Base-by-base conservation (phyloP, 2,329 filamentous ascomycete genomes). In the Thelonectria olida region DNA sequence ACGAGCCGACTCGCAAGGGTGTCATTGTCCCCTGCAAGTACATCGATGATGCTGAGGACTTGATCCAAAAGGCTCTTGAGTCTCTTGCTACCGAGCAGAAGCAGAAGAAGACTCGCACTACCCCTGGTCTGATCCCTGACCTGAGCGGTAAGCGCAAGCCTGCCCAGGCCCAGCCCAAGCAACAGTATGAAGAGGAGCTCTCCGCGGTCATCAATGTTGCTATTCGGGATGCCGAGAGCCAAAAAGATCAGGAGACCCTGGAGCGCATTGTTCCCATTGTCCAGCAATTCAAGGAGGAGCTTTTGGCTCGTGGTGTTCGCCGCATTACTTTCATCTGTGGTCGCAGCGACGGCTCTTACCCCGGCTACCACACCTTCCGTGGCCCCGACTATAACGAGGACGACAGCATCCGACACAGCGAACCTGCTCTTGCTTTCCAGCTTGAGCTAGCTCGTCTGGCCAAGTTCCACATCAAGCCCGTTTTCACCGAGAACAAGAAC, bases 401-500 rank as follows among this genome's bases (percentile, higher is more conserved):
- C 73, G 88, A 92, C 78, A 97, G 92, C 78, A 98, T 99, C 74
- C 95, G 96, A 82, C 95, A 99, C 84, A 96, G 88, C 67, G 96
- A 99, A 81, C 96, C 96, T 51, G 95, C 96, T 56, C 85, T 97
- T 78, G 94, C 96, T 74, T 99, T 98, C 92, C 96, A 99, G 84
- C 92, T 98, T 77, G 96, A 99, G 81, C 89, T 99, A 66, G 91
- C 90, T 61, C 92, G 96, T 78, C 88, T 99, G 27, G 92, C 91
- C 74, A 98, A 97, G 83, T 99, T 99, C 88, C 90, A 93, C 82
- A 97, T 98, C 81, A 96, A 94, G 83, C 95, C 96, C 2, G 93
- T 99, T 52, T 99, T 99, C 82, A 98, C 96, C 0, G 94, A 98
- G 81, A 99, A 99, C 85, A 92, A 96, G 75, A 98, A 97, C 81